phyloP scores from a whole-genome alignment of 2,329 filamentous ascomycete species.

The Pyrenophora seminiperda region DNA sequence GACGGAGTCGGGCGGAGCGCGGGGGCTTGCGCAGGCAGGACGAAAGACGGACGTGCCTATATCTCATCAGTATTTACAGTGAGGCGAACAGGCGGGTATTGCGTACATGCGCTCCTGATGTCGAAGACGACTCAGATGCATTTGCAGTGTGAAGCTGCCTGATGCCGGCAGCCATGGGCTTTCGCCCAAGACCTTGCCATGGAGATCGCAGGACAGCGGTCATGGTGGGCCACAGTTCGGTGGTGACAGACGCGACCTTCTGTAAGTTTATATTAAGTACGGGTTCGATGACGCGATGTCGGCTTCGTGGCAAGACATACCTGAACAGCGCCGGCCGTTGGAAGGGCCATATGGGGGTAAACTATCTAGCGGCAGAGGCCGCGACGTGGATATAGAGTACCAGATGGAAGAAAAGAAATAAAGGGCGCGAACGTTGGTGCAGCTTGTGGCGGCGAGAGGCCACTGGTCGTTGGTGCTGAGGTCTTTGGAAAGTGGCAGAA shows the following conservation, averaged over 20 bases:
- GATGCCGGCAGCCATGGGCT: conserved; percentile 24
- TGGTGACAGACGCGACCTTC: conserved; percentile 51
- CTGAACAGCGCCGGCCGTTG: conserved; percentile 54
- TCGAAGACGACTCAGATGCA: conserved; percentile 8
- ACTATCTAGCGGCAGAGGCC: conserved; percentile 39
- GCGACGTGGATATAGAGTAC: conserved; percentile 24
- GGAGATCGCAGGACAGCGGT: conserved; percentile 44
- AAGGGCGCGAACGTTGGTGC: conserved; percentile 22
- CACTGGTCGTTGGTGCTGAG: conserved; percentile 14
- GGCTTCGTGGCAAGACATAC: conserved; percentile 49
- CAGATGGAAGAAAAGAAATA: conserved; percentile 28
- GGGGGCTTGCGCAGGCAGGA: conserved; percentile 20
- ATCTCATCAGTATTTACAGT: conserved; percentile 10
- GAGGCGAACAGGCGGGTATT: not conserved
- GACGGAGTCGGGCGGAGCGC: conserved; percentile 20
- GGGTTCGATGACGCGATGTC: conserved; percentile 24
- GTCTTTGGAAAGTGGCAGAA: conserved; percentile 33
- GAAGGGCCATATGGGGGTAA: conserved; percentile 58
- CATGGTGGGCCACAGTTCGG: conserved; percentile 50
- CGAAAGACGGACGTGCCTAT: conserved; percentile 24
- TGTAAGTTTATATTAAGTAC: conserved; percentile 39
- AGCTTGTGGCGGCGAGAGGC: conserved; percentile 27
- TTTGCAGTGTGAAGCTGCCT: conserved; percentile 28
- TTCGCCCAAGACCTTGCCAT: conserved; percentile 38
- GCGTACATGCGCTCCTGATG: conserved; percentile 3